Conservation (phyloP, 2,329 filamentous ascomycete species). For the Aspergillus fumigatiaffinis region DNA sequence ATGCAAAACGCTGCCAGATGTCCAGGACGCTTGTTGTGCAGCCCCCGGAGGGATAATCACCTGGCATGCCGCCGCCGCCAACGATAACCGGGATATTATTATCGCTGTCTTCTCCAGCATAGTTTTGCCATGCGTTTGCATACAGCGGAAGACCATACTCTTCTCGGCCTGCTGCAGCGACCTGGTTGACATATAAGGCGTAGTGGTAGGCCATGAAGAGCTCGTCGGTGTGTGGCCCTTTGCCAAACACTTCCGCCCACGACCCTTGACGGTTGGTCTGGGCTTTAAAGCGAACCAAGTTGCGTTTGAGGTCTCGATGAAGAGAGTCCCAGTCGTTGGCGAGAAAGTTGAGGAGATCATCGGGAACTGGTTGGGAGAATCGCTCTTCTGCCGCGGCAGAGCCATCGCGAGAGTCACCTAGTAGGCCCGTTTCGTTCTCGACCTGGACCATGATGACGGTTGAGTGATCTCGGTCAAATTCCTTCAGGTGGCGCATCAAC, state of each 20-base stretch:
- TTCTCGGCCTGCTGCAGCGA: constrained; percentile 40
- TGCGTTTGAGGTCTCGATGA: constrained; percentile 20
- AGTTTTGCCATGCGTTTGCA: constrained; percentile 48
- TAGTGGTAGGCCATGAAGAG: constrained; percentile 49
- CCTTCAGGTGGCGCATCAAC: constrained; percentile 39
- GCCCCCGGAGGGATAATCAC: constrained; percentile 49
- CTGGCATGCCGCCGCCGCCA: constrained; percentile 42
- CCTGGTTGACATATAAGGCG: constrained; percentile 39
- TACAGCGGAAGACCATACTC: constrained; percentile 44
- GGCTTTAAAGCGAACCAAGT: constrained; percentile 25
- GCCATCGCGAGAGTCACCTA: constrained; percentile 51
- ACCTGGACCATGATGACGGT: constrained; percentile 57
- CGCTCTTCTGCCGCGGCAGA: constrained; percentile 39
- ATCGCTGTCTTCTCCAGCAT: constrained; percentile 30
- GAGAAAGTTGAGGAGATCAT: constrained; percentile 32
- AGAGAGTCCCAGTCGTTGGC: background rate
- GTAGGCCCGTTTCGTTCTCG: constrained; percentile 53
- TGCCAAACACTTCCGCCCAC: constrained; percentile 43
- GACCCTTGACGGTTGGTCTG: constrained; percentile 16
- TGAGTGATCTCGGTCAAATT: constrained; percentile 44
- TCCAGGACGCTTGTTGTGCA: constrained; percentile 42
- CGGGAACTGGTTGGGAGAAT: constrained; percentile 39
- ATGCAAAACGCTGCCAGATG: constrained; percentile 44
- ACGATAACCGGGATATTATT: constrained; percentile 35
- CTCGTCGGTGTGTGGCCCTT: constrained; percentile 37